Evolutionary conservation across 495 filamentous ascomycete species (phyloP), one percentile per base, ranked within the genome.

Genomic region (Tuber brumale): DNA sequence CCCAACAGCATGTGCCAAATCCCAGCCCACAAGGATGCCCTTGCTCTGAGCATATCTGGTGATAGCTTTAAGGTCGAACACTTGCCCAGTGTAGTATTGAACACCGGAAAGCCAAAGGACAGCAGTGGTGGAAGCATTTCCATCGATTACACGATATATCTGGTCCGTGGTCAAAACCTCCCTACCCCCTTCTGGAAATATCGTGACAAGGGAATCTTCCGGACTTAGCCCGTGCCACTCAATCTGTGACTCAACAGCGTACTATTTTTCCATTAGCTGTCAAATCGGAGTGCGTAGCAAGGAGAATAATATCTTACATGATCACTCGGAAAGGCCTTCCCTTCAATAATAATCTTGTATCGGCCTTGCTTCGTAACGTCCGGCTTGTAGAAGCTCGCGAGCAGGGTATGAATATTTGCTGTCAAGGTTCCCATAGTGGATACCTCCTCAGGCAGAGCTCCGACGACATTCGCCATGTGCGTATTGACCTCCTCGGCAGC

Each of bases 371-470:
- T 48, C 1, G 27, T 71, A 14, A 88, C 90, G 72, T 88, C 85
- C 2, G 95, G 95, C 71, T 85, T 88, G 84, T 97, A 99, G 86
- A 98, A 97, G 77, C 93, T 92, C 48, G 92, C 90, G 92, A 99
- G 92, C 75, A 98, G 85, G 3, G 97, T 82, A 83, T 99, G 95
- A 72, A 99, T 85, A 84, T 98, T 98, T 69, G 91, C 92, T 42
- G 95, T 98, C 81, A 99, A 84, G 4, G 94, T 96, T 76, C 93
- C 91, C 96, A 98, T 97, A 21, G 97, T 88, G 18, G 93, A 94
- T 18, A 98, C 94, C 84, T 99, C 96, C 72, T 86, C 87, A 51
- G 88, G 84, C 39, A 86, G 84, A 2, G 94, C 95, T n/a, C 95
- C 95, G 16, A 98, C 94, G 75, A 99, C 87, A 37, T 90, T 90